A percentile compares a stretch with the other conserved stretches of the same genome.
Conservation (phyloP, 352 stramenopile species). For the Globisporangium yorkense region DNA sequence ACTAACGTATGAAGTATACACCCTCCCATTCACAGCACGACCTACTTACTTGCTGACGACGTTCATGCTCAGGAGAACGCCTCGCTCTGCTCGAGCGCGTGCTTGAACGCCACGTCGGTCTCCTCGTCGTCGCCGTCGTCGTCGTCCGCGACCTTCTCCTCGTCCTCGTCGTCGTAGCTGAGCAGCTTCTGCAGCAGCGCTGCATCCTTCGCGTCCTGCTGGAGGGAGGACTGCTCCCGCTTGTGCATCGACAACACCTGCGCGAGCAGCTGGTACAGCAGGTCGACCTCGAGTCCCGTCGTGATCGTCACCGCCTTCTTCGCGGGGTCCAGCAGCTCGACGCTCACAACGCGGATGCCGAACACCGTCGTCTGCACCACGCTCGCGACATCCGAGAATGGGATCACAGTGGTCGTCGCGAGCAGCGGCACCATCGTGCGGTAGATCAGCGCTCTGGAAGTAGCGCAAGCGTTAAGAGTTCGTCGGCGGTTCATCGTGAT, state of each 20-base stretch:
- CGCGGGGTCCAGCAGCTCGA: constrained; percentile 45
- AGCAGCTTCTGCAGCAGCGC: constrained; percentile 48
- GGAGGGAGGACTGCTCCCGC: constrained; percentile 1
- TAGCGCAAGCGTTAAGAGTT: background rate
- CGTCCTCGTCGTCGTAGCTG: constrained; percentile 43
- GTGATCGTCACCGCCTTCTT: constrained; percentile 53
- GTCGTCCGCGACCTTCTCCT: constrained; percentile 41
- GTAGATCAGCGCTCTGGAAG: constrained; percentile 51
- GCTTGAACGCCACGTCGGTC: constrained; percentile 11
- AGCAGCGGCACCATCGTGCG: constrained; percentile 75
- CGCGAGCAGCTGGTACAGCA: constrained; percentile 62
- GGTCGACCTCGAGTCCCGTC: constrained; percentile 69
- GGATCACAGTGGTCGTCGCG: constrained; percentile 51
- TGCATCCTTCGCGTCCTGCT: constrained; percentile 32
- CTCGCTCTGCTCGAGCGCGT: constrained; percentile 11
- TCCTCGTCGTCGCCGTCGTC: constrained; percentile 10
- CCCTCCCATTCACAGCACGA: background rate
- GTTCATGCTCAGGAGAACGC: constrained; percentile 9
- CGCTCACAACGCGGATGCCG: constrained; percentile 54
- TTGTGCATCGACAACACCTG: constrained; percentile 62
- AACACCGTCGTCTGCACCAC: constrained; percentile 54
- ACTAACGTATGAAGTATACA: background rate
- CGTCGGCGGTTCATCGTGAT: background rate
- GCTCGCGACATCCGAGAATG: constrained; percentile 49
- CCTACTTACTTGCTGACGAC: background rate